phyloP scores from a whole-genome alignment of 495 filamentous ascomycete genomes.

The Xylaria telfairii region DNA sequence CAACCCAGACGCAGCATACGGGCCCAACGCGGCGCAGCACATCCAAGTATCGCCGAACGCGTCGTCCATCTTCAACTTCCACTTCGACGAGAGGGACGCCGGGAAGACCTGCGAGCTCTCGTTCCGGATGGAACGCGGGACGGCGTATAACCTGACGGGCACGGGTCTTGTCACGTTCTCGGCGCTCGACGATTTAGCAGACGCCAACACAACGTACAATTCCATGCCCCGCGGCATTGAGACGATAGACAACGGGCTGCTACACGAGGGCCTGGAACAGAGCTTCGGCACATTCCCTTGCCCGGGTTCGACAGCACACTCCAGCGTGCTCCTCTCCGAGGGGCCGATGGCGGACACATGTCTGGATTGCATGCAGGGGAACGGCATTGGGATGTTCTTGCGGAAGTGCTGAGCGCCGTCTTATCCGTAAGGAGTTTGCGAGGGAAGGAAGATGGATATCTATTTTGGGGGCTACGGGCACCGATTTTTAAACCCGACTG shows the following conservation, averaged over 20 bases:
- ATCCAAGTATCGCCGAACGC: constrained; percentile 63
- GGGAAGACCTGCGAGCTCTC: constrained; percentile 68
- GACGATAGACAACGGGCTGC: constrained; percentile 19
- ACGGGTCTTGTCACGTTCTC: constrained; percentile 61
- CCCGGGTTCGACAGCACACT: constrained; percentile 22
- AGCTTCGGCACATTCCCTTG: constrained; percentile 30
- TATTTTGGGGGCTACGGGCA: constrained; percentile 3
- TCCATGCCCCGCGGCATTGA: constrained; percentile 53
- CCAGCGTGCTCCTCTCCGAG: constrained; percentile 11
- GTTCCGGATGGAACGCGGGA: constrained; percentile 54
- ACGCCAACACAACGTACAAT: constrained; percentile 57
- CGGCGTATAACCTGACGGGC: constrained; percentile 63
- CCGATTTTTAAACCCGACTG: constrained; percentile 3
- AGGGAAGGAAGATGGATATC: constrained; percentile 8
- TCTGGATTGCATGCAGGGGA: constrained; percentile 20
- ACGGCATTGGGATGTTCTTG: constrained; percentile 18
- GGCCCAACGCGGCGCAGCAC: constrained; percentile 55
- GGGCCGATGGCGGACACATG: constrained; percentile 27
- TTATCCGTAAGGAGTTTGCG: too few species aligned
- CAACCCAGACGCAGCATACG: constrained; percentile 47
- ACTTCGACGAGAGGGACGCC: constrained; percentile 59
- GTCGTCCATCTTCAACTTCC: constrained; percentile 74
- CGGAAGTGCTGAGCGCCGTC: constrained; percentile 16
- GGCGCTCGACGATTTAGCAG: constrained; percentile 46
- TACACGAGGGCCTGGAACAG: constrained; percentile 22